phyloP scores from a whole-genome alignment of 73 alveolate species.

The Paramecium octaurelia region DNA sequence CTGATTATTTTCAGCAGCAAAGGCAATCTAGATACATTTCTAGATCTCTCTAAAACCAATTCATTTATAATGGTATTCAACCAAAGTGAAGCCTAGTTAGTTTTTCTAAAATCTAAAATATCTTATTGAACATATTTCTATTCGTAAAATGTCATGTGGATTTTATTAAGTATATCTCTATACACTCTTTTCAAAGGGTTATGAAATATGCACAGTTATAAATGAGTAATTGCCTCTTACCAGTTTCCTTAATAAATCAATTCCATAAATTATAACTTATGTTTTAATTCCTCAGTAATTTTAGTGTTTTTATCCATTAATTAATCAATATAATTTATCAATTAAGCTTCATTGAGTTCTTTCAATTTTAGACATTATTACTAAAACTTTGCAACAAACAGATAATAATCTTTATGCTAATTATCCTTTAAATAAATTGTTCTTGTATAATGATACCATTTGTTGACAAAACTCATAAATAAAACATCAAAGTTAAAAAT shows the following conservation, averaged over 20 bases:
- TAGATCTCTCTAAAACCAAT: not conserved
- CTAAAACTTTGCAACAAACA: not conserved
- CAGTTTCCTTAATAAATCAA: not conserved
- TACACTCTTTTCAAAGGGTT: not conserved
- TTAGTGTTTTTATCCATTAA: not conserved
- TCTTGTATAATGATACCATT: slow-evolving; percentile 40
- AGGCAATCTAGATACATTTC: not conserved
- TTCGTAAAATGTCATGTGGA: not conserved
- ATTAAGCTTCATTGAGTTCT: not conserved
- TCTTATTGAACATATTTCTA: not conserved
- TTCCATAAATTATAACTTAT: slow-evolving; percentile 17
- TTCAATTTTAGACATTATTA: not conserved
- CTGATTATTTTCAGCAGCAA: not conserved
- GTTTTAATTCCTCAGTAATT: not conserved
- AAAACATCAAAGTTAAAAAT: not conserved
- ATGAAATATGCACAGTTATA: not conserved
- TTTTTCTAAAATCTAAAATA: not conserved
- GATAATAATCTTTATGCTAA: not conserved
- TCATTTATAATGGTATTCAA: not conserved
- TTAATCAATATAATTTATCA: not conserved
- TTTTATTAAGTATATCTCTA: not conserved
- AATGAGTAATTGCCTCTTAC: not conserved
- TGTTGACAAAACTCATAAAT: not conserved
- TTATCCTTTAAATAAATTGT: slow-evolving; percentile 14
- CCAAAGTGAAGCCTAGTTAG: not conserved